Evolutionary conservation across 805 yeast species (phyloP).

Genomic region (Ogataea pilisensis): DNA sequence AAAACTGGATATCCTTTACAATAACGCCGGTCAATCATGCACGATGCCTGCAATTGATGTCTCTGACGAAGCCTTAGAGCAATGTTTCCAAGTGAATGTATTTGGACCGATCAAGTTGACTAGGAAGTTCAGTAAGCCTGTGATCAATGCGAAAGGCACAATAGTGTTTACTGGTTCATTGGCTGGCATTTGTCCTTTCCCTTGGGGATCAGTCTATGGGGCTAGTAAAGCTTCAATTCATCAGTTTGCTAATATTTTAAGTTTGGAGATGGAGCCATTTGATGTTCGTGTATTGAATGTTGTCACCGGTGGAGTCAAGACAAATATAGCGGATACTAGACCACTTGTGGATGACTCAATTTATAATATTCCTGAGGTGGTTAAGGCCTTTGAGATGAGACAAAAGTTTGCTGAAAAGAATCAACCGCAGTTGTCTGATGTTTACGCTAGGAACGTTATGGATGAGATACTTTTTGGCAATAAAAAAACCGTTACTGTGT

Average conservation of each 20-base stretch:
- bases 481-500: conserved; percentile 44
- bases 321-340: conserved; percentile 65
- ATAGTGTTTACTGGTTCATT: conserved; percentile 74
- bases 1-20: conserved; percentile 58
- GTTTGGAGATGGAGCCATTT: conserved; percentile 66
- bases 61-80: conserved; percentile 45
- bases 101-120: conserved; percentile 64
- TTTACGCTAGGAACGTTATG: conserved; percentile 54
- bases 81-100: conserved; percentile 62
- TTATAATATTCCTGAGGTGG: conserved; percentile 48
- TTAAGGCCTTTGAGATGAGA: conserved; percentile 45
- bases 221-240: conserved; percentile 76
- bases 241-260: conserved; percentile 58
- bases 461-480: conserved; percentile 39
- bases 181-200: conserved; percentile 63
- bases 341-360: conserved; percentile 53
- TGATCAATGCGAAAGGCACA: conserved; percentile 60
- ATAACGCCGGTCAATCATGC: conserved; percentile 63
- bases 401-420: conserved; percentile 55
- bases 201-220: conserved; percentile 63
- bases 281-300: conserved; percentile 67
- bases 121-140: conserved; percentile 41
- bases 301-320: conserved; percentile 72
- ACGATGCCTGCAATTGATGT: conserved; percentile 69
- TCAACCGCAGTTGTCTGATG: conserved; percentile 56